Conservation (phyloP, 2,329 filamentous ascomycete species). For the Sclerotinia borealis region DNA sequence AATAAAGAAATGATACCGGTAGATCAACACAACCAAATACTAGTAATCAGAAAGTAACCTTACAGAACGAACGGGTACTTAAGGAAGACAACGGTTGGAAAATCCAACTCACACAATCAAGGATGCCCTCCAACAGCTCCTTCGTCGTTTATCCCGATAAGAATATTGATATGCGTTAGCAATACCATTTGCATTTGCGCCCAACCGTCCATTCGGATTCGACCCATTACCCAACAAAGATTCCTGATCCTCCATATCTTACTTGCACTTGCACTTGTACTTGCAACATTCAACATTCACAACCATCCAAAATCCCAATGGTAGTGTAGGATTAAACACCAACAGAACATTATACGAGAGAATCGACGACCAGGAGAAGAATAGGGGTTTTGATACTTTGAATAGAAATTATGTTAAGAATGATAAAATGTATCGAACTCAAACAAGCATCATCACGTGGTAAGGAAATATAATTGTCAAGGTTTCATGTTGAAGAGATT, state of each 20-base stretch:
- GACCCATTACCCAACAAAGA: conserved; percentile 6
- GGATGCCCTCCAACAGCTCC: not conserved
- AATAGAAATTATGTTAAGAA: not conserved
- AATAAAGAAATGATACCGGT: not conserved
- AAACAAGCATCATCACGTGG: conserved; percentile 1
- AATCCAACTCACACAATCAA: not conserved
- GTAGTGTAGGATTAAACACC: not conserved
- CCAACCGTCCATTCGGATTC: not conserved
- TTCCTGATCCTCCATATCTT: conserved; percentile 12
- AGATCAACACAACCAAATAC: not conserved
- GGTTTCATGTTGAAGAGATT: not conserved
- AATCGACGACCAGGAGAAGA: not conserved
- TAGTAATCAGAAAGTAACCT: not conserved
- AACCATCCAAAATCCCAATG: not conserved
- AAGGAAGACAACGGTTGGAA: too few species aligned
- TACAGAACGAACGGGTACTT: too few species aligned
- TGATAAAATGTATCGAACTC: too few species aligned
- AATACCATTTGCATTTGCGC: not conserved
- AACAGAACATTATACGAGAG: not conserved
- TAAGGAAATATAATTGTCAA: not conserved
- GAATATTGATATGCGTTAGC: conserved; percentile 3
- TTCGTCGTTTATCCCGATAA: not conserved
- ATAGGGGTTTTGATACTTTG: not conserved
- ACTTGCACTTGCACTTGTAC: too few species aligned
- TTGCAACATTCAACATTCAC: not conserved